Conservation (phyloP, 2,329 filamentous ascomycete species). For the Mycocentrospora acerina region DNA sequence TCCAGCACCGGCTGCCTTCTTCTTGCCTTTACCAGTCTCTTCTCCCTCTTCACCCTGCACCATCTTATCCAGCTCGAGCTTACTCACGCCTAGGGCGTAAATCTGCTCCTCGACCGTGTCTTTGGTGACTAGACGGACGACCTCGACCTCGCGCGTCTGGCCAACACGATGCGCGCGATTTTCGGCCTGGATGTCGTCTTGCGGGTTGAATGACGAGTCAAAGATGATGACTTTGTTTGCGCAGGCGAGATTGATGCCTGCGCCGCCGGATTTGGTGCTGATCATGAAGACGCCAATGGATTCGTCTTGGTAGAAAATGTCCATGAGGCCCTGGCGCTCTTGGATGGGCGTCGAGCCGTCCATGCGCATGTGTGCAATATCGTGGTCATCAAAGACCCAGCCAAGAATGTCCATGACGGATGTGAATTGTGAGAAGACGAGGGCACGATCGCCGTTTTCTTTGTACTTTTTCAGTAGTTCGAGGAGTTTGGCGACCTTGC, state of each 20-base stretch:
- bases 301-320: slow-evolving; percentile 76
- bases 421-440: slow-evolving; percentile 93
- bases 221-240: slow-evolving; percentile 99
- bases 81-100: slow-evolving; percentile 85
- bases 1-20: slow-evolving; percentile 13
- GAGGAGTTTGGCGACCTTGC: slow-evolving; percentile 82
- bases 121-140: slow-evolving; percentile 78
- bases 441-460: slow-evolving; percentile 77
- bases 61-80: slow-evolving; percentile 81
- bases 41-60: slow-evolving; percentile 63
- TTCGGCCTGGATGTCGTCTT: slow-evolving; percentile 97
- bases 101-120: slow-evolving; percentile 92
- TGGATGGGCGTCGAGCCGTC: slow-evolving; percentile 82
- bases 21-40: slow-evolving; percentile 19
- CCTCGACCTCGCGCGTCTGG: slow-evolving; percentile 86
- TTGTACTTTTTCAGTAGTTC: slow-evolving; percentile 73
- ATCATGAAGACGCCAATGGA: slow-evolving; percentile 88
- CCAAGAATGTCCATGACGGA: slow-evolving; percentile 88
- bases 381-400: slow-evolving; percentile 71
- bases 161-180: slow-evolving; percentile 95
- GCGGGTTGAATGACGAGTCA: slow-evolving; percentile 95
- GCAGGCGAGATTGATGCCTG: slow-evolving; percentile 91
- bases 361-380: slow-evolving; percentile 78
- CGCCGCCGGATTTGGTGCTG: slow-evolving; percentile 92
- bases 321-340: slow-evolving; percentile 82